Evolutionary conservation across 257 asterid genomes (phyloP), one percentile per base, ranked within the genome.

Genomic region (Solanum piurae): DNA sequence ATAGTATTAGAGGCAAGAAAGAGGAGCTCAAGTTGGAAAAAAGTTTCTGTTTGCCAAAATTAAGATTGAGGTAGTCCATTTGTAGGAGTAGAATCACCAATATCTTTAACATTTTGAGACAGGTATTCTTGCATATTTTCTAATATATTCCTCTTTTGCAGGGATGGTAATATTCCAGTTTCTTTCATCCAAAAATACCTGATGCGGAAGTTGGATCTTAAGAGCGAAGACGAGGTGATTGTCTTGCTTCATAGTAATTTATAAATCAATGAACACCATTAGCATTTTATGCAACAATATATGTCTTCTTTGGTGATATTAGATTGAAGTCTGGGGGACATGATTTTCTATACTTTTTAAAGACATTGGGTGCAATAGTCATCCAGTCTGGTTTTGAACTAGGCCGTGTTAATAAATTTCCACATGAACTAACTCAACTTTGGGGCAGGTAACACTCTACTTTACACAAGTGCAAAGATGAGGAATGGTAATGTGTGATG

Each of bases 111-210:
- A 82, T 49, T 49, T 82, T 11, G 38, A 27, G 42, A 49, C 69
- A 18, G 27, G 86, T 25, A 55, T 88, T 64, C 66, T 83, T 86
- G 21, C 44, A 27, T 12, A 34, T 84, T 72, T 82, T 46, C 86
- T 86, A 33, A 60, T 71, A 72, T 79, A 36, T 64, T 60, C 38
- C 33, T 31, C 68, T 88, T 83, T 87, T 83, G 86, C 97, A 97
- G 99, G 92, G 99, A 97, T 88, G 98, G 98, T 82, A 92, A 88
- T 72, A 90, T 97, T 84, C 94, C 98, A 5, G 93, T 95, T 91
- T 95, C 96, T 27, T 94, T 89, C 74, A 92, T 97, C 88, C 98
- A 93, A 37, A 97, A 95, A 92, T 97, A 95, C 92, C 95, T 97
- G 88, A 92, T 90, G 94, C 91, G 92, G 92, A 97, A 97, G 90